A percentile compares a stretch with the other conserved stretches of the same genome.
Evolutionary conservation across 2,329 filamentous ascomycete species (phyloP).

Genomic region (Cladosporium phlei): DNA sequence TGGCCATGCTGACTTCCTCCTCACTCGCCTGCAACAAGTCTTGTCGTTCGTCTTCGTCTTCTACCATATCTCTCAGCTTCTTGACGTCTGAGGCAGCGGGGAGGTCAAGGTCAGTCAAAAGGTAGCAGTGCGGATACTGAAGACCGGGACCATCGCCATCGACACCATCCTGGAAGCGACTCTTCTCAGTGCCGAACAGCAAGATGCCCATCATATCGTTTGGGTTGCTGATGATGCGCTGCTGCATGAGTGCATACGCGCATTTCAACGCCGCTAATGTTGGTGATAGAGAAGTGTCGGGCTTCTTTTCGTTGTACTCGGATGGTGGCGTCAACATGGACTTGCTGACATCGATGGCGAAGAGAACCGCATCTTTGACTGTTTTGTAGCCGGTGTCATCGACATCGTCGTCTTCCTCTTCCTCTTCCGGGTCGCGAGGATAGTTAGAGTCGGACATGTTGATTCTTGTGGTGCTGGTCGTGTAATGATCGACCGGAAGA

Average conservation of each 20-base stretch:
- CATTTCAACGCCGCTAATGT: constrained; percentile 84
- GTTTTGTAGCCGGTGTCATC: constrained; percentile 76
- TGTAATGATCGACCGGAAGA: not conserved
- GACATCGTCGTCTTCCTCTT: constrained; percentile 62
- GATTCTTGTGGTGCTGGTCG: not conserved
- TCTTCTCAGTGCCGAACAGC: constrained; percentile 82
- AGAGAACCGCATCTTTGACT: constrained; percentile 95
- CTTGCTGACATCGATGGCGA: constrained; percentile 84
- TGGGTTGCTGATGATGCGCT: constrained; percentile 94
- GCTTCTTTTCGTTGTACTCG: constrained; percentile 64
- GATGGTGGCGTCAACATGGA: constrained; percentile 75
- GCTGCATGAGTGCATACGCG: constrained; percentile 92
- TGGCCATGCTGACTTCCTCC: constrained; percentile 73
- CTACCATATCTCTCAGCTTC: constrained; percentile 66
- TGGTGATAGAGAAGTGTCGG: constrained; percentile 66
- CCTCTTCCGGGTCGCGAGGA: constrained; percentile 38
- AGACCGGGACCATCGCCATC: constrained; percentile 47
- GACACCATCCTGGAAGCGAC: constrained; percentile 68
- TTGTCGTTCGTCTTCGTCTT: constrained; percentile 69
- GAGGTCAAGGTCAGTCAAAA: constrained; percentile 81
- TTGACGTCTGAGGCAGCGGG: constrained; percentile 86
- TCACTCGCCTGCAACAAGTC: constrained; percentile 65
- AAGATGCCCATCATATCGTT: constrained; percentile 96
- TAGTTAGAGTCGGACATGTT: constrained; percentile 23
- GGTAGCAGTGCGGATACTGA: constrained; percentile 85